A percentile compares a stretch with the other conserved stretches of the same genome.
Conservation (phyloP, 2,329 filamentous ascomycete species). For the Pestalotiopsis sp. region DNA sequence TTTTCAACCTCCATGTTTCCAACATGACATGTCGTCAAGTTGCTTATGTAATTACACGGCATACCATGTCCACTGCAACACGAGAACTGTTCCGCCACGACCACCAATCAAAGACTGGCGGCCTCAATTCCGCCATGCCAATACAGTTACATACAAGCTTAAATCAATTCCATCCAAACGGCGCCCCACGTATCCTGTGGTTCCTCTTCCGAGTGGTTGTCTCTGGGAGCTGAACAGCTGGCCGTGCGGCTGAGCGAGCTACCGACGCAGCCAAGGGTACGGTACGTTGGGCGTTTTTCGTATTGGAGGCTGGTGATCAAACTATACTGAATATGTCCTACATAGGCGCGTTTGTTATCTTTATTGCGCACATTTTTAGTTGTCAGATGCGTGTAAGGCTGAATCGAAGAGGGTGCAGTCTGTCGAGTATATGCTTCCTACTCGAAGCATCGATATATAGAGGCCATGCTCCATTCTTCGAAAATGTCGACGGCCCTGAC, state of each 20-base stretch:
- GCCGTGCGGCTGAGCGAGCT: slow-evolving; percentile 13
- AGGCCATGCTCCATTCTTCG: no score
- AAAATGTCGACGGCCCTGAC: no score
- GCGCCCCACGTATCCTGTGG: no score
- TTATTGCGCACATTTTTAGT: background rate
- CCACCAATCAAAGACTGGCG: no score
- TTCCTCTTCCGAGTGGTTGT: background rate
- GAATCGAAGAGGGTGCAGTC: background rate
- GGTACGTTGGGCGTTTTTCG: background rate
- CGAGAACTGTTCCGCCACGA: no score
- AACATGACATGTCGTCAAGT: no score
- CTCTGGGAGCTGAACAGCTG: background rate
- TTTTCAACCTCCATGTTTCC: no score
- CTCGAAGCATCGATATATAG: no score
- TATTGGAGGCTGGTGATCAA: background rate
- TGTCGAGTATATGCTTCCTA: background rate
- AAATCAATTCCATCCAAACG: background rate
- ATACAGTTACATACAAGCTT: background rate
- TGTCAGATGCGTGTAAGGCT: background rate
- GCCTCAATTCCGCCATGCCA: background rate
- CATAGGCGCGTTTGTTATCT: background rate
- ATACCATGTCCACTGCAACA: no score
- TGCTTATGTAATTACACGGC: no score
- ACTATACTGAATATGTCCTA: background rate
- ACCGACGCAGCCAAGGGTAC: background rate